phyloP scores from a whole-genome alignment of 495 filamentous ascomycete genomes.

The Bacidia rubella region DNA sequence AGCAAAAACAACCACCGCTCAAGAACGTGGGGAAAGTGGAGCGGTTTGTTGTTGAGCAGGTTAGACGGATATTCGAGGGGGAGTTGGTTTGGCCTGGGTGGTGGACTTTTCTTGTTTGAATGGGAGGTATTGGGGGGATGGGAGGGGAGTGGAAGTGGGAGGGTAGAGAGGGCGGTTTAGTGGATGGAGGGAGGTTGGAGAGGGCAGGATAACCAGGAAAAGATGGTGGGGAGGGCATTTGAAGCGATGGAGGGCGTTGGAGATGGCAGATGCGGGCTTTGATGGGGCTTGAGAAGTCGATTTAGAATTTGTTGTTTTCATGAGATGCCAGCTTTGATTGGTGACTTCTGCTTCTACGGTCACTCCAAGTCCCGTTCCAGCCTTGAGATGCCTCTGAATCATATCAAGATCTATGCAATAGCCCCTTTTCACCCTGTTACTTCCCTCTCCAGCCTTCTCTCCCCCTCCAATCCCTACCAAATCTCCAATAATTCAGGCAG shows the following conservation, averaged over 20 bases:
- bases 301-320: no score
- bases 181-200: no score
- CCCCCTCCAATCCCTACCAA: neutral
- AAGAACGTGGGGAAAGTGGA: slow-evolving; percentile 99
- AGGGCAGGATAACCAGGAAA: neutral
- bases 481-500: neutral
- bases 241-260: neutral
- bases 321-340: no score
- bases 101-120: slow-evolving; percentile 85
- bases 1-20: slow-evolving; percentile 76
- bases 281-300: no score
- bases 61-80: slow-evolving; percentile 92
- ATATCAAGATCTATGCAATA: no score
- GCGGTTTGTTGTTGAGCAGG: slow-evolving; percentile 91
- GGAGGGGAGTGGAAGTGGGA: no score
- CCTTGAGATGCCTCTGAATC: no score
- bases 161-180: neutral
- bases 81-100: slow-evolving; percentile 97
- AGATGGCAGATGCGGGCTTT: neutral
- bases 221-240: no score
- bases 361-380: no score
- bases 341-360: no score
- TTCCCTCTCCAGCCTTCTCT: neutral
- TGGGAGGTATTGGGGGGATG: neutral
- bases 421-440: no score